A percentile compares a stretch with the other conserved stretches of the same genome.
Conservation (phyloP, 139 green algal species). For the Chlamydomonas eustigma region DNA sequence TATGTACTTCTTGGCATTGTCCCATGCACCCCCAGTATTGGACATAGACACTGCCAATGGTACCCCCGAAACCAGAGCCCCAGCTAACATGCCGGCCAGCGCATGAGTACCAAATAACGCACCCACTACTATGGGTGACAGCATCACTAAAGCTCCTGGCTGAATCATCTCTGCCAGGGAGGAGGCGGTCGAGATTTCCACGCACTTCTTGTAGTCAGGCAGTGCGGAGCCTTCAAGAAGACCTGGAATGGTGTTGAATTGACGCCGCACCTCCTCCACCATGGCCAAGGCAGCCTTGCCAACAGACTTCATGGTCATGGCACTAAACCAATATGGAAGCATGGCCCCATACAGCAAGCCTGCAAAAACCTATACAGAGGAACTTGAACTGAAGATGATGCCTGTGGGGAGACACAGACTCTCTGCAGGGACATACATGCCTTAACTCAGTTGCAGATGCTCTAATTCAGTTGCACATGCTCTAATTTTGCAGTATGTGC, state of each 20-base stretch:
- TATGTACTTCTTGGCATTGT: conserved; percentile 98
- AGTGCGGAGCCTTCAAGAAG: conserved; percentile 87
- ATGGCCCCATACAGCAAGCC: conserved; percentile 68
- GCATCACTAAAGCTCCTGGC: conserved; percentile 88
- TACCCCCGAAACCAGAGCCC: conserved; percentile 89
- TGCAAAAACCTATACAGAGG: conserved; percentile 83
- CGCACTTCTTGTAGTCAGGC: conserved; percentile 40
- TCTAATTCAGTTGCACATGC: too few relatives aligned
- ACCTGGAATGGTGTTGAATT: conserved; percentile 90
- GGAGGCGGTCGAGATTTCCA: conserved; percentile 89
- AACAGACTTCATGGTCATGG: conserved; percentile 98
- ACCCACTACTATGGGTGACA: conserved; percentile 82
- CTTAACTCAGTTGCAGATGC: too few relatives aligned
- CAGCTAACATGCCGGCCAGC: conserved; percentile 83
- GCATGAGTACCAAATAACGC: conserved; percentile 74
- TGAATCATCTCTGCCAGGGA: conserved; percentile 92
- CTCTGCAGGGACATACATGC: too few relatives aligned
- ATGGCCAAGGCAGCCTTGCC: conserved; percentile 86
- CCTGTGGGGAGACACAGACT: too few relatives aligned
- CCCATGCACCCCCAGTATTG: conserved; percentile 95
- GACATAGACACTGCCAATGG: conserved; percentile 95
- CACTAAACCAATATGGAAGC: conserved; percentile 43
- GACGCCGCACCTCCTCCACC: conserved; percentile 69
- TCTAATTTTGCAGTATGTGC: too few relatives aligned
- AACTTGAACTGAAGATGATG: too few relatives aligned